Evolutionary conservation across 345 rosid genomes (phyloP).

Genomic region (Eucalyptus urophylla): DNA sequence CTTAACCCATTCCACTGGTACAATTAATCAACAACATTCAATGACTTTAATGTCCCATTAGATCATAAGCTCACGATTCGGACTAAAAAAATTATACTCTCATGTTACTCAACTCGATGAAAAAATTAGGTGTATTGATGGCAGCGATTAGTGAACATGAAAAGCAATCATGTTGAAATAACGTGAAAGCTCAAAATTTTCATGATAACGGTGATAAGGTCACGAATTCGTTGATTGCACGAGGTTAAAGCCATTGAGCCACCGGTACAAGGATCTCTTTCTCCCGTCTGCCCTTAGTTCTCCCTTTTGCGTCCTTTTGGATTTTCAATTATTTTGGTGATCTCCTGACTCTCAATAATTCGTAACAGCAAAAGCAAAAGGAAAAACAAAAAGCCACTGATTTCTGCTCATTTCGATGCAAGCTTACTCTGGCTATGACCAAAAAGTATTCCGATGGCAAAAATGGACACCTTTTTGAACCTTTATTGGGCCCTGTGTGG

Average conservation of each 20-base stretch:
- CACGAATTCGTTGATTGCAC: background rate
- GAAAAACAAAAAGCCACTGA: background rate
- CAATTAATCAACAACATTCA: background rate
- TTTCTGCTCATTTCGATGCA: background rate
- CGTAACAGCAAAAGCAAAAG: background rate
- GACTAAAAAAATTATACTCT: background rate
- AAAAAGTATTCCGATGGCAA: background rate
- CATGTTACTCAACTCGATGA: background rate
- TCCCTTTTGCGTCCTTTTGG: background rate
- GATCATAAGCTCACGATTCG: rapidly evolving
- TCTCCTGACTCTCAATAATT: background rate
- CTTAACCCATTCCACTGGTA: background rate
- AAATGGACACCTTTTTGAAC: background rate
- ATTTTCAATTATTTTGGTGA: background rate
- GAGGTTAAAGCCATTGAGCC: background rate
- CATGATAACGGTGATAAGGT: background rate
- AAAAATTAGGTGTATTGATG: background rate
- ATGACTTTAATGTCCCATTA: background rate
- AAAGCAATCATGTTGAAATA: background rate
- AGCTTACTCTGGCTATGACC: background rate
- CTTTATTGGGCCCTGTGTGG: background rate
- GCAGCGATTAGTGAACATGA: background rate
- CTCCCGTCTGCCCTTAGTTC: background rate
- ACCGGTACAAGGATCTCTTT: background rate
- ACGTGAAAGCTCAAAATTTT: background rate